Conservation (phyloP, 1,284 basidiomycete genomes). For the Heterobasidion parviporum region DNA sequence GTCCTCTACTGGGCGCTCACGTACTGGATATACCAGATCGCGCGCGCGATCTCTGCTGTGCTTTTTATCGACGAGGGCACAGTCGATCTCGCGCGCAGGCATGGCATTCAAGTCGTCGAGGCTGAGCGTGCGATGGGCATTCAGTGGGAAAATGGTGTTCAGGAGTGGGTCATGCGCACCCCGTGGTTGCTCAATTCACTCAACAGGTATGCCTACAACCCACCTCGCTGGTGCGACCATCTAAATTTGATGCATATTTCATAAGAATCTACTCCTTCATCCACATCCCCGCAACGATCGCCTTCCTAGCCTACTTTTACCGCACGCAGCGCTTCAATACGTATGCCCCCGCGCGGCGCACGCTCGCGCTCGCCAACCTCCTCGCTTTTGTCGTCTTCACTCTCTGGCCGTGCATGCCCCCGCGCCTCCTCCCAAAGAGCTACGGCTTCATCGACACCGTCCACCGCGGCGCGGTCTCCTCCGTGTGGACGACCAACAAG, state of each 20-base stretch:
- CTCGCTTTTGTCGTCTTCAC: constrained; percentile 27
- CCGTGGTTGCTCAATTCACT: constrained; percentile 18
- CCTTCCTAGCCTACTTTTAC: constrained; percentile 24
- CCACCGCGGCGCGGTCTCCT: constrained; percentile 3
- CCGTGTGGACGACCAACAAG: constrained; percentile 10
- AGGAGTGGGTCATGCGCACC: constrained; percentile 18
- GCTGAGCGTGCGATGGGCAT: constrained; percentile 19
- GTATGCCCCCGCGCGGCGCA: constrained; percentile 23
- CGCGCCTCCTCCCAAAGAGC: constrained; percentile 16
- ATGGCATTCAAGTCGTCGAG: constrained; percentile 20
- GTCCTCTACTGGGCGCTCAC: constrained; percentile 10
- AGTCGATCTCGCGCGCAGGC: constrained; percentile 17
- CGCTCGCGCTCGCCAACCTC: constrained; percentile 24
- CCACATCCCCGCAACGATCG: constrained; percentile 26
- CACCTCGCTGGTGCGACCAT: neutral
- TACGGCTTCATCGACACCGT: constrained; percentile 11
- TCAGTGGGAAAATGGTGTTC: constrained; percentile 22
- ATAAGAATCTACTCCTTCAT: constrained; percentile 26
- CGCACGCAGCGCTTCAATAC: constrained; percentile 17
- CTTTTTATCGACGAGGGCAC: constrained; percentile 23
- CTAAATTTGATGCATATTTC: neutral
- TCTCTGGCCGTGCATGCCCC: constrained; percentile 28
- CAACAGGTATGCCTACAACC: constrained; percentile 12
- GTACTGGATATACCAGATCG: constrained; percentile 23
- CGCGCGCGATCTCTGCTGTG: constrained; percentile 21